A percentile compares a stretch with the other conserved stretches of the same genome.
These are phyloP conservation scores for Volvox carteri DNA, from an alignment of 163 green algal genomes.

Conservation along the genomic window DNA sequence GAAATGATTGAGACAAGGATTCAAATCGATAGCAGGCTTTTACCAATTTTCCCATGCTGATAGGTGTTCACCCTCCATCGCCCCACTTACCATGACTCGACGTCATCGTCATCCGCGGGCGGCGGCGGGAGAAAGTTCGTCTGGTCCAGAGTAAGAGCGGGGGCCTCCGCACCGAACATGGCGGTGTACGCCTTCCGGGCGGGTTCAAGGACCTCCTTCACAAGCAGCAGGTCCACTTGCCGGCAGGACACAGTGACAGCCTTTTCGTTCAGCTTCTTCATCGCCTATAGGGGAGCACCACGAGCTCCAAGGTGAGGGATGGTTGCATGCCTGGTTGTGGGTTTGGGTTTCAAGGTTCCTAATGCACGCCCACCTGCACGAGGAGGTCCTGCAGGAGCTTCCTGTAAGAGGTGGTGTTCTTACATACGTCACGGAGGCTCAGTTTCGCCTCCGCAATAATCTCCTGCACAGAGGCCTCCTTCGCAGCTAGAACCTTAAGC, in stretches of 20 bases:
- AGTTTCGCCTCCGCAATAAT: conserved; percentile 78
- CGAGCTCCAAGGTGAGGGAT: neutral
- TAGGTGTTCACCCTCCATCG: no score
- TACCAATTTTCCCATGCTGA: no score
- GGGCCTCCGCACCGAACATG: conserved; percentile 73
- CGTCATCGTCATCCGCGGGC: conserved; percentile 38
- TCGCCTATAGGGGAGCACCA: conserved; percentile 61
- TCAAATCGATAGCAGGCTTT: no score
- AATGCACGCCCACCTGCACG: conserved; percentile 77
- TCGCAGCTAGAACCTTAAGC: conserved; percentile 93
- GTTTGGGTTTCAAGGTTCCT: neutral
- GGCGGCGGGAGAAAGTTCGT: conserved; percentile 74
- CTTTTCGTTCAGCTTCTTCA: conserved; percentile 84
- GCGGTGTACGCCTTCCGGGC: conserved; percentile 79
- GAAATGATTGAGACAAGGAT: no score
- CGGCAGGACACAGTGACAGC: conserved; percentile 69
- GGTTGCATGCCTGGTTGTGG: neutral
- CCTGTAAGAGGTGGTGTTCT: conserved; percentile 85
- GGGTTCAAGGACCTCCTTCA: conserved; percentile 75
- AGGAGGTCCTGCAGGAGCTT: conserved; percentile 90
- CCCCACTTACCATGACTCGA: conserved; percentile 51
- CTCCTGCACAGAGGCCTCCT: conserved; percentile 88
- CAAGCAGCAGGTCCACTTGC: conserved; percentile 72
- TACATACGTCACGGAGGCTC: conserved; percentile 76
- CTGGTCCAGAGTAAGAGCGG: conserved; percentile 76